Evolutionary conservation across 805 yeast species (phyloP).

Genomic region (Metschnikowia orientalis): DNA sequence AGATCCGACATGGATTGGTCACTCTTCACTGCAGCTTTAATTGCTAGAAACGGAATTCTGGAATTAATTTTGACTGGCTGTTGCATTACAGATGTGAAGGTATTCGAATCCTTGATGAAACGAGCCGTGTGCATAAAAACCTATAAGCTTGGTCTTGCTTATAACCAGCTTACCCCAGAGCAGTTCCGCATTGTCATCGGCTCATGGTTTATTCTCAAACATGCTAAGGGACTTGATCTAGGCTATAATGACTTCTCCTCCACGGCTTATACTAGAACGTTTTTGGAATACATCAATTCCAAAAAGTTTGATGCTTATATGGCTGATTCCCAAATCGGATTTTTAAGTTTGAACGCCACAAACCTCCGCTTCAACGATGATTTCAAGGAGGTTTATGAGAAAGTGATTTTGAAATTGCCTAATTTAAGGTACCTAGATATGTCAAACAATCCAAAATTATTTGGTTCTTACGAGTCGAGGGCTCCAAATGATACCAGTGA

Average conservation of each 20-base stretch:
- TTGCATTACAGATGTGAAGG: slow-evolving; percentile 51
- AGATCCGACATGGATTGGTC: slow-evolving; percentile 84
- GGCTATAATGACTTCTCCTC: slow-evolving; percentile 72
- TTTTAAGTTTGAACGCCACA: slow-evolving; percentile 64
- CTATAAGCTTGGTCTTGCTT: slow-evolving; percentile 69
- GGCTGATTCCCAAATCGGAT: slow-evolving; percentile 26
- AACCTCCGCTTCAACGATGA: slow-evolving; percentile 46
- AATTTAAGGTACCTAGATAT: slow-evolving; percentile 69
- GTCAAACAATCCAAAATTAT: slow-evolving; percentile 62
- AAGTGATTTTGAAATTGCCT: slow-evolving; percentile 49
- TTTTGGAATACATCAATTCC: slow-evolving; percentile 28
- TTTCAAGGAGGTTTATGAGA: slow-evolving; percentile 48
- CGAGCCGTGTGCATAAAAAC: slow-evolving; percentile 55
- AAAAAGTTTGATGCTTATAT: slow-evolving; percentile 20
- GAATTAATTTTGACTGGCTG: slow-evolving; percentile 79
- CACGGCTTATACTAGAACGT: slow-evolving; percentile 28
- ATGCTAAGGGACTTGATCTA: slow-evolving; percentile 68
- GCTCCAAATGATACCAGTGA: neutral
- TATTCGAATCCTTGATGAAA: slow-evolving; percentile 52
- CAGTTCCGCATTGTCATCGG: slow-evolving; percentile 52
- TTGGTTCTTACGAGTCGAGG: slow-evolving; percentile 41
- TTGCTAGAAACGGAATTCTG: slow-evolving; percentile 68
- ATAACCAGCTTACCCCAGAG: slow-evolving; percentile 57
- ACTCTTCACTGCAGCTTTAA: slow-evolving; percentile 63
- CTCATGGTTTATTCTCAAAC: slow-evolving; percentile 50